A percentile compares a stretch with the other conserved stretches of the same genome.
Conservation (phyloP, 306 rosid species). For the Prosopis cineraria region DNA sequence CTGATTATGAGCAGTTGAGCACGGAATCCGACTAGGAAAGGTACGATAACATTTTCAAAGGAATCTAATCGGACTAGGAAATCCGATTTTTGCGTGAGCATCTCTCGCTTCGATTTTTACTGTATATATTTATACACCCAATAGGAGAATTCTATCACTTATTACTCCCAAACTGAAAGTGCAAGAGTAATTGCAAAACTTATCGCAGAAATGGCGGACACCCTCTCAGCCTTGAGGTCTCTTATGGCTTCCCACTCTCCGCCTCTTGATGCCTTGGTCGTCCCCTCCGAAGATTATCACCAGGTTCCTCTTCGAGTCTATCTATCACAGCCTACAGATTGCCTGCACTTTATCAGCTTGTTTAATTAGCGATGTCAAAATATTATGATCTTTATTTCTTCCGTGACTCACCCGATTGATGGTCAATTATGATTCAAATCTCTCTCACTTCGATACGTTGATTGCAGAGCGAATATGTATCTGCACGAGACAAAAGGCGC, state of each 20-base stretch:
- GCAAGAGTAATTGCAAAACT: background rate
- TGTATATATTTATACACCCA: background rate
- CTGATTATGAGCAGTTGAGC: too few species aligned
- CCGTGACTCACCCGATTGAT: background rate
- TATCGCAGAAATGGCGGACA: conserved; percentile 58
- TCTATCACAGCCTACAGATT: background rate
- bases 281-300: conserved; percentile 96
- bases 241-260: conserved; percentile 87
- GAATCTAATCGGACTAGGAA: background rate
- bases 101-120: background rate
- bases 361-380: background rate
- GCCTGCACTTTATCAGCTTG: background rate
- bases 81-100: background rate
- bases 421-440: background rate
- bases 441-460: background rate
- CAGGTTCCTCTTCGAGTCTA: conserved; percentile 55
- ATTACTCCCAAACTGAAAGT: background rate
- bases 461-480: conserved; percentile 96
- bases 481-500: conserved; percentile 86
- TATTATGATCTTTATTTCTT: background rate
- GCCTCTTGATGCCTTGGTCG: conserved; percentile 79
- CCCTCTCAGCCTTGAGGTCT: conserved; percentile 69
- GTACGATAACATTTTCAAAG: background rate
- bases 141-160: background rate
- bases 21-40: background rate